phyloP scores from a whole-genome alignment of 768 basidiomycete genomes.

The Mycena latifolia region DNA sequence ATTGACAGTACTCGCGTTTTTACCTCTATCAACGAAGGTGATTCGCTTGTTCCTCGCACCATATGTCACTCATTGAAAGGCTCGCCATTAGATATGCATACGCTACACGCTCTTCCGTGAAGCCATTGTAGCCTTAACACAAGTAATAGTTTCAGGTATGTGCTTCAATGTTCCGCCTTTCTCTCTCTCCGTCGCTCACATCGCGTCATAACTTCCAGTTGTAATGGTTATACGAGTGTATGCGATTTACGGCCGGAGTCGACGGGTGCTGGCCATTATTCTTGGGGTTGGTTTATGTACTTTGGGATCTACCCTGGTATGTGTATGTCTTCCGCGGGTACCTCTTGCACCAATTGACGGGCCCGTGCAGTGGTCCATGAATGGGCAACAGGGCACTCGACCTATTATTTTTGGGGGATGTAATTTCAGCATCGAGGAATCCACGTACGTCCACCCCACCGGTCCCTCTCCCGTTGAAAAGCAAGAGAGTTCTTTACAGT shows the following conservation, averaged over 20 bases:
- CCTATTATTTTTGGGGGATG: constrained; percentile 13
- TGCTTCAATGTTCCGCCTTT: background rate
- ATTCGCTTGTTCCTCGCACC: background rate
- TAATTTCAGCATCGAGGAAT: background rate
- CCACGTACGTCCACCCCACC: constrained; percentile 11
- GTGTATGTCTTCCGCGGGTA: background rate
- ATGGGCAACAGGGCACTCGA: constrained; percentile 1
- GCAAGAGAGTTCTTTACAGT: background rate
- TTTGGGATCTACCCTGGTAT: constrained; percentile 5
- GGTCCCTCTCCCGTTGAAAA: too few relatives aligned
- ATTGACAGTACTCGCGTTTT: constrained; percentile 3
- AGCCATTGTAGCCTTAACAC: constrained; percentile 1
- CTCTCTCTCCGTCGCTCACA: too few relatives aligned
- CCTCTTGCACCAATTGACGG: background rate
- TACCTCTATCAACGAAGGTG: constrained; percentile 11
- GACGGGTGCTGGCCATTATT: constrained; percentile 11
- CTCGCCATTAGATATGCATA: constrained; percentile 22
- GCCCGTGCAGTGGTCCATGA: constrained; percentile 4
- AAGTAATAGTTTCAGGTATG: constrained; percentile 1
- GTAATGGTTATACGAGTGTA: constrained; percentile 29
- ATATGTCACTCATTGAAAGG: too few relatives aligned
- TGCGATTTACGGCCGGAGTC: constrained; percentile 21
- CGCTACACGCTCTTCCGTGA: constrained; percentile 23
- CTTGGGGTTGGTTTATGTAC: background rate
- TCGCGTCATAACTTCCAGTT: too few relatives aligned